Conservation (phyloP, 108 stramenopile species). For the Pseudonitzschia multiseries region DNA sequence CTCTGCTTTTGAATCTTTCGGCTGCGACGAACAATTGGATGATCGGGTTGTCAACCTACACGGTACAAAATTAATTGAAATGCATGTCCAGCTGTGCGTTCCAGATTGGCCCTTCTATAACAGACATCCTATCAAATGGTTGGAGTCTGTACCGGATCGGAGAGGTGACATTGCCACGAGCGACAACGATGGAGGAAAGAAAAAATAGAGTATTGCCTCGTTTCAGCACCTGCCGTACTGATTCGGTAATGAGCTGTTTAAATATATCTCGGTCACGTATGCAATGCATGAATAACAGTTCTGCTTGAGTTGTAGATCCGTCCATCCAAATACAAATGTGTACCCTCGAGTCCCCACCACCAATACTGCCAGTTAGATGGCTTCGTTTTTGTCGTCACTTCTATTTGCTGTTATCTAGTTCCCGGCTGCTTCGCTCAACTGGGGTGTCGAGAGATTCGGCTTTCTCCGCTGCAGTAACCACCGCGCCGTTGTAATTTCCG, state of each 20-base stretch:
- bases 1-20: not conserved
- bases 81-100: constrained; percentile 63
- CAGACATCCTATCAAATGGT: constrained; percentile 85
- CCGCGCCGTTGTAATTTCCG: constrained; percentile 35
- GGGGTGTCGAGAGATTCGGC: not conserved
- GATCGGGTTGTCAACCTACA: not conserved
- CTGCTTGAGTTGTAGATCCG: not conserved
- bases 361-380: no score
- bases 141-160: constrained; percentile 82
- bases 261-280: no score
- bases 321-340: not conserved
- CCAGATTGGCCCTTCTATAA: constrained; percentile 92
- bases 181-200: not conserved
- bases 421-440: not conserved
- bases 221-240: not conserved
- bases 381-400: not conserved
- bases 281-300: not conserved
- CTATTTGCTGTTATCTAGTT: not conserved
- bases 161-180: constrained; percentile 16
- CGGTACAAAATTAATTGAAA: not conserved
- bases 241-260: no score
- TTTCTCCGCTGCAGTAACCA: constrained; percentile 8
- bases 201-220: not conserved
- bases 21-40: not conserved
- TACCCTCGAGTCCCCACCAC: no score